Conservation (phyloP, 2,329 filamentous ascomycete genomes). For the Teratosphaeria gauchensis region DNA sequence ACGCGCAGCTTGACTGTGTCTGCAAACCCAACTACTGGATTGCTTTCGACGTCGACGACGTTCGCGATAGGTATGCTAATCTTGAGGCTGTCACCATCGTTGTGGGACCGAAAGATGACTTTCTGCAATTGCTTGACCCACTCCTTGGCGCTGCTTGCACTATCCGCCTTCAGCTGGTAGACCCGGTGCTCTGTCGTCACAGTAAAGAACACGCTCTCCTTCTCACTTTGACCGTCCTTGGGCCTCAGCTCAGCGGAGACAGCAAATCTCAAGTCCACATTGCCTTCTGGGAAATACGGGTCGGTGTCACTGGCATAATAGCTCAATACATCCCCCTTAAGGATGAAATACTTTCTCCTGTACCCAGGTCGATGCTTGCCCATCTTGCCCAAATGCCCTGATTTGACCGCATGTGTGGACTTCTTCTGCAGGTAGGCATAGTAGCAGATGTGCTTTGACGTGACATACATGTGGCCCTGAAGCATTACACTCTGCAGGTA, state of each 20-base stretch:
- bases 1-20: conserved; percentile 91
- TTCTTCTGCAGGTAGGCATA: conserved; percentile 96
- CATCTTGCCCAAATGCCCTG: conserved; percentile 78
- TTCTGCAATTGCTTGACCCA: conserved; percentile 93
- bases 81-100: conserved; percentile 94
- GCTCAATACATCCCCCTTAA: conserved; percentile 84
- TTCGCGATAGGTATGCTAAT: conserved; percentile 84
- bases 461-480: conserved; percentile 95
- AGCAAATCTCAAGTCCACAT: conserved; percentile 84
- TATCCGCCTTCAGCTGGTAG: conserved; percentile 85
- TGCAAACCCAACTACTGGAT: conserved; percentile 79
- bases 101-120: conserved; percentile 90
- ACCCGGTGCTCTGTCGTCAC: conserved; percentile 74
- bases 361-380: conserved; percentile 82
- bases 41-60: conserved; percentile 86
- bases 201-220: conserved; percentile 66
- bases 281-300: conserved; percentile 82
- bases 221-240: conserved; percentile 34
- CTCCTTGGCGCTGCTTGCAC: conserved; percentile 76
- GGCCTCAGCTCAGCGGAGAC: conserved; percentile 64
- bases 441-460: conserved; percentile 85
- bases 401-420: conserved; percentile 68
- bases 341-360: conserved; percentile 82
- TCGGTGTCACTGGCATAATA: conserved; percentile 80
- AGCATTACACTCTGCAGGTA: conserved; percentile 82